Percentiles rank a stretch among this genome's conserved stretches.
phyloP scores from a whole-genome alignment of 345 rosid genomes.

The Arabidopsis arenosa region DNA sequence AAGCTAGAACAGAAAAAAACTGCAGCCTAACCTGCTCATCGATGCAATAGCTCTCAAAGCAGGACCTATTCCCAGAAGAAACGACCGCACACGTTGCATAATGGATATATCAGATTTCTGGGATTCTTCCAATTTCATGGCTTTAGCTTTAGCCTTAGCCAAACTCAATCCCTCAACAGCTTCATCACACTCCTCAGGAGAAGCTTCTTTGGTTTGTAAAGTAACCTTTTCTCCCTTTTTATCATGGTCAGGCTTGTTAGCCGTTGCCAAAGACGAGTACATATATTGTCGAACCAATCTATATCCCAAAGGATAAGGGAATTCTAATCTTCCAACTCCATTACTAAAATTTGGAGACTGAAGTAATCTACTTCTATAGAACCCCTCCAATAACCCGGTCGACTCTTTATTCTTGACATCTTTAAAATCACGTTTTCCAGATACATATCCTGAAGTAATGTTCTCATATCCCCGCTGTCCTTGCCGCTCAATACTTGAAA shows the following conservation, averaged over 20 bases:
- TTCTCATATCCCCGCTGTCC: slow-evolving; percentile 40
- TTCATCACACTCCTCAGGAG: slow-evolving; percentile 95
- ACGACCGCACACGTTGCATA: slow-evolving; percentile 62
- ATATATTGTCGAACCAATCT: slow-evolving; percentile 50
- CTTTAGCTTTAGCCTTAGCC: slow-evolving; percentile 90
- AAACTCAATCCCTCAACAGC: slow-evolving; percentile 88
- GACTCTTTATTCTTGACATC: slow-evolving; percentile 43
- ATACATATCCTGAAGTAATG: slow-evolving; percentile 29
- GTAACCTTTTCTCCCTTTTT: slow-evolving; percentile 51
- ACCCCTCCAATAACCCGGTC: slow-evolving; percentile 7
- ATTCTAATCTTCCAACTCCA: slow-evolving; percentile 48
- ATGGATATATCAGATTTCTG: slow-evolving; percentile 58
- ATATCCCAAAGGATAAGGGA: slow-evolving; percentile 49
- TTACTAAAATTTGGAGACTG: slow-evolving; percentile 45
- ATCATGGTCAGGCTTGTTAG: slow-evolving; percentile 58
- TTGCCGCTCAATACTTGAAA: slow-evolving; percentile 51
- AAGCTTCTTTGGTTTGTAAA: slow-evolving; percentile 79
- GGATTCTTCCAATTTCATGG: slow-evolving; percentile 71
- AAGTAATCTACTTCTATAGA: slow-evolving; percentile 37
- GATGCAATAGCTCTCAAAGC: slow-evolving; percentile 90
- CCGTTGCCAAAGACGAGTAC: slow-evolving; percentile 64
- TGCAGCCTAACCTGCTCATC: slow-evolving; percentile 80
- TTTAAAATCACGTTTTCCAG: slow-evolving; percentile 39
- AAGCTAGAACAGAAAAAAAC: slow-evolving; percentile 27
- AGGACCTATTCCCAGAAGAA: slow-evolving; percentile 85